Evolutionary conservation across 441 rosid species (phyloP).

Genomic region (Euphorbia celastroides): DNA sequence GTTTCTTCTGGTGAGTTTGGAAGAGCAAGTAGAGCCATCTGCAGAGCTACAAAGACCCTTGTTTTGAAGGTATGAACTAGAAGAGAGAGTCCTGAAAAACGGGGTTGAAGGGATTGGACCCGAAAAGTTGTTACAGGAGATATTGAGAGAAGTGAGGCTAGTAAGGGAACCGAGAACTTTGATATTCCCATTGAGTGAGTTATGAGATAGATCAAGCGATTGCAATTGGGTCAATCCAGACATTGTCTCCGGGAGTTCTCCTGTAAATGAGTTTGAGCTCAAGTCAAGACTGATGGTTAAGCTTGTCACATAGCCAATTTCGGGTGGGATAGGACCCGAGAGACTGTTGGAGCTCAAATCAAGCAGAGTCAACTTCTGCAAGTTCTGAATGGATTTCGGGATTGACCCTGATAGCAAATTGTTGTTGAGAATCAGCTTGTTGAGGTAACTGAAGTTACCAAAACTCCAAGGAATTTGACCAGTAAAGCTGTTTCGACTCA

Average conservation of each 20-base stretch:
- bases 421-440: constrained; percentile 87
- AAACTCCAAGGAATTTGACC: constrained; percentile 70
- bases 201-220: constrained; percentile 76
- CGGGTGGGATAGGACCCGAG: constrained; percentile 62
- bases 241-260: constrained; percentile 61
- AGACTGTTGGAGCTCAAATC: constrained; percentile 82
- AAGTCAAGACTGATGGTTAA: constrained; percentile 73
- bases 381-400: constrained; percentile 51
- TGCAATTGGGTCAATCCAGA: constrained; percentile 74
- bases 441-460: constrained; percentile 81
- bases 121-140: constrained; percentile 79
- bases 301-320: constrained; percentile 69
- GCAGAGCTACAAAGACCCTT: constrained; percentile 51
- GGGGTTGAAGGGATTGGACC: constrained; percentile 88
- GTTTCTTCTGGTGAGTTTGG: constrained; percentile 29
- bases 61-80: constrained; percentile 57
- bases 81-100: constrained; percentile 64
- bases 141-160: constrained; percentile 78
- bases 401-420: constrained; percentile 66
- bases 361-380: constrained; percentile 76
- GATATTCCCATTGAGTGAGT: constrained; percentile 52
- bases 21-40: constrained; percentile 73
- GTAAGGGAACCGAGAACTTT: constrained; percentile 70
- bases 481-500: constrained; percentile 77
- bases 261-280: constrained; percentile 60